phyloP scores from a whole-genome alignment of 352 stramenopile species.

The Phytophthora pistaciae region DNA sequence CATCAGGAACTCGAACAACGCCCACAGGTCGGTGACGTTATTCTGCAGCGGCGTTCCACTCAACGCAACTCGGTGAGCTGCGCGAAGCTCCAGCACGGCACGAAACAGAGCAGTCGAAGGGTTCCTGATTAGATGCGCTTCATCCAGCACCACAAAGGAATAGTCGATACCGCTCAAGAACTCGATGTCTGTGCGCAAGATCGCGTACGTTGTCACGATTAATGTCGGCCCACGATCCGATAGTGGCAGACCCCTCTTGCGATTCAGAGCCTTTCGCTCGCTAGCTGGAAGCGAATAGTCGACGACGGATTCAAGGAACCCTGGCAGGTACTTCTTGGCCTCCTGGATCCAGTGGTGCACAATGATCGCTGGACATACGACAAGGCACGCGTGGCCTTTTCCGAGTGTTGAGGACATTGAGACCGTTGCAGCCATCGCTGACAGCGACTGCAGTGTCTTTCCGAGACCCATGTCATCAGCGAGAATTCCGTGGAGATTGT shows the following conservation, averaged over 20 bases:
- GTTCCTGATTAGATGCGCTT: conserved; percentile 98
- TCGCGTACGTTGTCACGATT: conserved; percentile 87
- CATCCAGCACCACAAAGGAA: conserved; percentile 95
- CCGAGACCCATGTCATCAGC: conserved; percentile 93
- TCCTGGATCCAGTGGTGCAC: conserved; percentile 96
- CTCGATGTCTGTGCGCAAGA: conserved; percentile 86
- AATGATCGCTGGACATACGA: conserved; percentile 96
- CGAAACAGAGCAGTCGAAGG: conserved; percentile 90
- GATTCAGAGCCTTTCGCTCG: conserved; percentile 56
- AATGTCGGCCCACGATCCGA: conserved; percentile 34
- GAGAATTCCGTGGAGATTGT: conserved; percentile 83
- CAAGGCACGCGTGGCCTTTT: conserved; percentile 45
- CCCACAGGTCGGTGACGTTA: conserved; percentile 97
- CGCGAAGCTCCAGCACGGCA: conserved; percentile 80
- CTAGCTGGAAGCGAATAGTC: conserved; percentile 78
- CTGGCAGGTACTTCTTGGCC: conserved; percentile 85
- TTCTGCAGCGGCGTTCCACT: conserved; percentile 99
- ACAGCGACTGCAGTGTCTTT: conserved; percentile 97
- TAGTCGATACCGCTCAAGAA: conserved; percentile 67
- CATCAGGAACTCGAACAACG: conserved; percentile 98
- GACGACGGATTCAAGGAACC: conserved; percentile 68
- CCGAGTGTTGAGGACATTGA: conserved; percentile 2
- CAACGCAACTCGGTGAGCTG: conserved; percentile 93
- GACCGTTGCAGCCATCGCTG: conserved; percentile 83
- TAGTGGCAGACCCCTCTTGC: conserved; percentile 16